phyloP scores from a whole-genome alignment of 495 filamentous ascomycete genomes.

The Aspergillus conjunctus region DNA sequence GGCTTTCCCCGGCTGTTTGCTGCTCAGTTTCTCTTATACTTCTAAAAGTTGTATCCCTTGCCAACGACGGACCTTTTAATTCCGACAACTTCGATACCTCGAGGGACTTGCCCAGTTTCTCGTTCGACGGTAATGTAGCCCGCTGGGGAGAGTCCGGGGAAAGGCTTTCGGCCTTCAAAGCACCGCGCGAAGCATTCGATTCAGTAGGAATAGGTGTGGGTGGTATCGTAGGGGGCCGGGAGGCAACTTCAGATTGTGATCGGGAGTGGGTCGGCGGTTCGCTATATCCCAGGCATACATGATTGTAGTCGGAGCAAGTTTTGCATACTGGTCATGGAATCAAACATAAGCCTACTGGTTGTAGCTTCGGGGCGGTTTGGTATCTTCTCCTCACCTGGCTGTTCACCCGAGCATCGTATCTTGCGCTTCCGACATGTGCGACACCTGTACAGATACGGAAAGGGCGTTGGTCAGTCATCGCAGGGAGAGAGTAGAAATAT shows the following conservation, averaged over 20 bases:
- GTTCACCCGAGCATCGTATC: slow-evolving; percentile 79
- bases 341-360: slow-evolving; percentile 1
- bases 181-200: slow-evolving; percentile 17
- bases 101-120: slow-evolving; percentile 24
- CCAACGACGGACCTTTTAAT: slow-evolving; percentile 24
- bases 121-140: slow-evolving; percentile 13
- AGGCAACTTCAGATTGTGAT: slow-evolving; percentile 40
- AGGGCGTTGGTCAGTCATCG: slow-evolving; percentile 9
- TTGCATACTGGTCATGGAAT: slow-evolving; percentile 54
- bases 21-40: slow-evolving; percentile 38
- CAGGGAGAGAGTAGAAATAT: slow-evolving; percentile 16
- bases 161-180: slow-evolving; percentile 32
- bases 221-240: slow-evolving; percentile 29
- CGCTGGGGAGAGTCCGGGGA: slow-evolving; percentile 32
- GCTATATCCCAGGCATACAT: slow-evolving; percentile 68
- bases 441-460: slow-evolving; percentile 52
- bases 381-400: slow-evolving; percentile 48
- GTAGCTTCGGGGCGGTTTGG: neutral
- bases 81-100: slow-evolving; percentile 23
- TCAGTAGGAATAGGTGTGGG: slow-evolving; percentile 28
- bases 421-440: slow-evolving; percentile 81
- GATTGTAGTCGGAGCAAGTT: slow-evolving; percentile 74
- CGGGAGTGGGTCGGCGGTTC: slow-evolving; percentile 67
- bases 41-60: slow-evolving; percentile 27
- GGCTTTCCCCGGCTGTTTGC: slow-evolving; percentile 35